These are phyloP conservation scores for Psophocarpus tetragonolobus DNA, from an alignment of 306 rosid species.

Conservation along the genomic window DNA sequence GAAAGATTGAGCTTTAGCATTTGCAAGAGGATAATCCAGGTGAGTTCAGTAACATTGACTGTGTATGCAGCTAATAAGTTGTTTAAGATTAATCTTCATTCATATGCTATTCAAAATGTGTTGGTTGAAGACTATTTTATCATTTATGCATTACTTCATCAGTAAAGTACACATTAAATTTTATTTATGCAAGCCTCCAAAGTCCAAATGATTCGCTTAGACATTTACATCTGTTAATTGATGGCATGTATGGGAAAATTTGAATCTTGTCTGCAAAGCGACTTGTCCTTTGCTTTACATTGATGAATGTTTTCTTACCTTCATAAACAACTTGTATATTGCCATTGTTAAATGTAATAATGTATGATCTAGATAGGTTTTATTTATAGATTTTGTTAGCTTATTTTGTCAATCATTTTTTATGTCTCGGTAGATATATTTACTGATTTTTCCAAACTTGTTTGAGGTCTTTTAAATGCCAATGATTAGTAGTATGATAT, in stretches of 20 bases:
- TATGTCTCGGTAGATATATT: not conserved
- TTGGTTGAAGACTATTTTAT: not conserved
- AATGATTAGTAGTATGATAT: not conserved
- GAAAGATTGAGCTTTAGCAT: constrained; percentile 73
- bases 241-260: not conserved
- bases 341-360: not conserved
- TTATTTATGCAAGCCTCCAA: not conserved
- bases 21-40: constrained; percentile 87
- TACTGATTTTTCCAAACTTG: not conserved
- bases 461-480: constrained; percentile 7
- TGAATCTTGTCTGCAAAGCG: not conserved
- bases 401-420: not conserved
- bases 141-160: not conserved
- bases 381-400: not conserved
- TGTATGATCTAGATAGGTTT: constrained; percentile 2
- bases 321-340: not conserved
- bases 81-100: not conserved
- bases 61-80: not conserved
- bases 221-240: not conserved
- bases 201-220: not conserved
- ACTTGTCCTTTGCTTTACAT: not conserved
- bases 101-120: not conserved
- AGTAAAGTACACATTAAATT: not conserved
- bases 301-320: not conserved
- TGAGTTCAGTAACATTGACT: constrained; percentile 36